A percentile compares a stretch with the other conserved stretches of the same genome.
Conservation (phyloP, 805 yeast species). For the Candida nanaspora region DNA sequence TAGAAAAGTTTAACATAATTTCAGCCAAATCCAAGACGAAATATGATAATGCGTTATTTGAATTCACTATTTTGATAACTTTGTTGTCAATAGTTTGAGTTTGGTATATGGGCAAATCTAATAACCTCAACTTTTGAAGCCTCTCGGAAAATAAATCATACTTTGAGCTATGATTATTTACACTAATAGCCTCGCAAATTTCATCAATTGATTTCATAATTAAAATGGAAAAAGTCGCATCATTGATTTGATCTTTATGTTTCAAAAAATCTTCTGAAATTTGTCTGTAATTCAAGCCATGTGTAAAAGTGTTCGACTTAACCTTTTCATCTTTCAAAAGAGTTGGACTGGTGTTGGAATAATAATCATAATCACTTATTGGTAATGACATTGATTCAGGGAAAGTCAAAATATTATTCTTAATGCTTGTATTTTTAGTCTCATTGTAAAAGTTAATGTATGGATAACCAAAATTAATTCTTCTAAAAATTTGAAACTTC, state of each 20-base stretch:
- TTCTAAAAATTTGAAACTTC: slow-evolving; percentile 26
- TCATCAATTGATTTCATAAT: slow-evolving; percentile 26
- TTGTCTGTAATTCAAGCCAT: background rate
- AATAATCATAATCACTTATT: slow-evolving; percentile 19
- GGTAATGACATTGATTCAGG: slow-evolving; percentile 30
- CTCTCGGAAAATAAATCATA: too few species aligned
- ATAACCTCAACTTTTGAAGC: background rate
- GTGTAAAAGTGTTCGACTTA: background rate
- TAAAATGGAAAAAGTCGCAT: slow-evolving; percentile 23
- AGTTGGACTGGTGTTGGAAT: slow-evolving; percentile 3
- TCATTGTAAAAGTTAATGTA: slow-evolving; percentile 10
- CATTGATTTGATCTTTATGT: slow-evolving; percentile 7
- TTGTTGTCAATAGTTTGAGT: background rate
- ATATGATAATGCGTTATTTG: background rate
- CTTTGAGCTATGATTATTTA: background rate
- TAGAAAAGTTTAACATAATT: background rate
- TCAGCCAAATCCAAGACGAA: background rate
- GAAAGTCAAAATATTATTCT: slow-evolving; percentile 17
- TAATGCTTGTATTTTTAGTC: background rate
- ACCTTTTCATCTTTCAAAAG: background rate
- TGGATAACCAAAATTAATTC: slow-evolving; percentile 31
- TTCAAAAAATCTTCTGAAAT: background rate
- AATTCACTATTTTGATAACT: background rate
- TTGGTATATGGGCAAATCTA: slow-evolving; percentile 14
- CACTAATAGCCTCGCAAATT: slow-evolving; percentile 23